Conservation (phyloP, 2,329 filamentous ascomycete genomes). For the Cladosporium austrohemisphaericum region DNA sequence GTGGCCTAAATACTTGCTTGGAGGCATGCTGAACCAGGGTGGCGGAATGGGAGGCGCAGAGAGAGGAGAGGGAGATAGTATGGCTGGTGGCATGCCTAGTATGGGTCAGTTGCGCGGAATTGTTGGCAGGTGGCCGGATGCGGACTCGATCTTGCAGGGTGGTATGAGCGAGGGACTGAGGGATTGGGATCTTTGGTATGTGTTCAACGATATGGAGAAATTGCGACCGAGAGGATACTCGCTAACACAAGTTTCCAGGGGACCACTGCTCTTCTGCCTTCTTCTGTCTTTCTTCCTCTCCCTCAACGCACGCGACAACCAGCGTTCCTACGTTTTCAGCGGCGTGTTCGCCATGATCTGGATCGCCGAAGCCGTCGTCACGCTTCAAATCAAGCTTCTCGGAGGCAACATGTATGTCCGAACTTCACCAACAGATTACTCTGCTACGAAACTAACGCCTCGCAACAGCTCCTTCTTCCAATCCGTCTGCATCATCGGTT, state of each 20-base stretch:
- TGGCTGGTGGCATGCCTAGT: slow-evolving; percentile 39
- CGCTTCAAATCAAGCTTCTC: slow-evolving; percentile 93
- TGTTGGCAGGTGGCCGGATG: slow-evolving; percentile 64
- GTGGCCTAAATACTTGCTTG: slow-evolving; percentile 89
- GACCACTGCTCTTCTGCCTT: slow-evolving; percentile 89
- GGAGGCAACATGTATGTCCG: slow-evolving; percentile 89
- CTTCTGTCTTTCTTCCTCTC: slow-evolving; percentile 84
- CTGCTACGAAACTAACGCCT: slow-evolving; percentile 28
- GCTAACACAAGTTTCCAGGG: slow-evolving; percentile 51
- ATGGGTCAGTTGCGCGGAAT: slow-evolving; percentile 51
- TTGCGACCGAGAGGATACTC: slow-evolving; percentile 2
- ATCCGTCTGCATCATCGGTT: slow-evolving; percentile 95
- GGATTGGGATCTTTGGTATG: slow-evolving; percentile 91
- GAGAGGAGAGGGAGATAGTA: slow-evolving; percentile 39
- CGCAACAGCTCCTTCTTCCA: slow-evolving; percentile 86
- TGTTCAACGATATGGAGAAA: slow-evolving; percentile 7
- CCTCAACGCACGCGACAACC: slow-evolving; percentile 70
- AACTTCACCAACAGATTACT: slow-evolving; percentile 11
- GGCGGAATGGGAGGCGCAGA: slow-evolving; percentile 46
- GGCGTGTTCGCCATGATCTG: slow-evolving; percentile 96
- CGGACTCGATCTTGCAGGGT: slow-evolving; percentile 61
- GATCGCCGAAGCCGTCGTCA: slow-evolving; percentile 94
- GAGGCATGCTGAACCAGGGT: slow-evolving; percentile 57
- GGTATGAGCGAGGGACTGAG: slow-evolving; percentile 84
- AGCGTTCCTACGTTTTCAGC: slow-evolving; percentile 87